Evolutionary conservation across 2,329 filamentous ascomycete genomes (phyloP).

Genomic region (Neonectria hederae): DNA sequence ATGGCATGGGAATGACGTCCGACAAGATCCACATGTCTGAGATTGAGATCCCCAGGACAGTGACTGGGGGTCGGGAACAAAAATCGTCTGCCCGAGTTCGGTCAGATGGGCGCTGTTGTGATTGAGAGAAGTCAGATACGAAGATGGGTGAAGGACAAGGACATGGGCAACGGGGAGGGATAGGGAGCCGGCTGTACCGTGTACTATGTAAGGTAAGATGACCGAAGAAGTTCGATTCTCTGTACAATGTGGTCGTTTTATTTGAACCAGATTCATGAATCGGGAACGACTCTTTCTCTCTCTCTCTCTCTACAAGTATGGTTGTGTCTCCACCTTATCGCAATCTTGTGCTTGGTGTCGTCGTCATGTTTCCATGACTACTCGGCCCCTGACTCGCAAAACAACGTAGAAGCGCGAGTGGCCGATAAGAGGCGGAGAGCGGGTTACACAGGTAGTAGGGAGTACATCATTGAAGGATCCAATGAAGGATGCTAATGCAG

Average conservation of each 20-base stretch:
- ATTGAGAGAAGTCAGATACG: not conserved
- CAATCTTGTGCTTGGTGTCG: not conserved
- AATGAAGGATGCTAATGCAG: conserved; percentile 6
- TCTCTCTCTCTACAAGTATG: not conserved
- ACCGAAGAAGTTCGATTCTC: not conserved
- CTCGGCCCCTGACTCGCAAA: not conserved
- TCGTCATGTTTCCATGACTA: not conserved
- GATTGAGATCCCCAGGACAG: not conserved
- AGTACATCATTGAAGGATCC: not conserved
- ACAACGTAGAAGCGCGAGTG: not conserved
- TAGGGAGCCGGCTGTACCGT: not conserved
- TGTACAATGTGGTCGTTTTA: conserved; percentile 6
- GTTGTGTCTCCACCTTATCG: not conserved
- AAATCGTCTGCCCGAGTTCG: not conserved
- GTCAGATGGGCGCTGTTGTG: not conserved
- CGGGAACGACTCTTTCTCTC: not conserved
- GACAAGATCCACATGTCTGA: not conserved
- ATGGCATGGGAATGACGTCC: not conserved
- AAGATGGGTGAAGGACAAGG: not conserved
- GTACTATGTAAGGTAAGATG: conserved; percentile 24
- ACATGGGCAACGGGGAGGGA: not conserved
- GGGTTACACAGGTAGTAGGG: not conserved
- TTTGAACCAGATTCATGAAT: conserved; percentile 9
- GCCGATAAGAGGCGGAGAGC: not conserved
- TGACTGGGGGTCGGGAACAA: not conserved